Base-by-base conservation (phyloP, 2,329 filamentous ascomycete genomes). In the Grosmannia serpens region DNA sequence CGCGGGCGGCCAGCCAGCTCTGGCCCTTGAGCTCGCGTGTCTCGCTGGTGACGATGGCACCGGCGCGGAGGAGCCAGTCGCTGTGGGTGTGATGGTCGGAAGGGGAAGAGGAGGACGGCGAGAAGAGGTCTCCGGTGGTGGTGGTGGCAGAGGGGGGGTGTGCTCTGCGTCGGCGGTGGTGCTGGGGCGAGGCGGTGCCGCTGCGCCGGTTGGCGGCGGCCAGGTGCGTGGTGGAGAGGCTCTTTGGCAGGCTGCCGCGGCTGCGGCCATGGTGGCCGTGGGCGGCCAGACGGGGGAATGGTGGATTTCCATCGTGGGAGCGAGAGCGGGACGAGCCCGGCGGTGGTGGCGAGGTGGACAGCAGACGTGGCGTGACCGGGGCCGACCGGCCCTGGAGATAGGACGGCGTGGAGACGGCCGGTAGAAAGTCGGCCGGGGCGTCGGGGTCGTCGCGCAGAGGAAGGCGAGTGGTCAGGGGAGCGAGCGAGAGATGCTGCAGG, bases 21-120 rank as follows among this genome's bases (percentile, higher is more conserved):
- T 88, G 84, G 17, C 85, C 85, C 70, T 87, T 87, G 65, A 75
- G 84, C 67, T 88, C 85, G 59, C 84, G 75, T 22, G 83, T 75
- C 67, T 84, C 82, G 56, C 77, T 78, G 59, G 80, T 80, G 64
- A 88, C 79, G 53, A 85, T 67, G 8, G 82, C 82, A 53, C 84
- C 84, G 0, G 83, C 79, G 33, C 84, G 77, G 27, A 85, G 73
- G 52, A 88, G 71, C 84, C 85, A 88, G 70, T 86, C 84, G 59
- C 79, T 81, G 64, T 84, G 78, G 59, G n/a, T 6, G 41, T 67
- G 65, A 51, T 63, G 66, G n/a, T 66, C 66, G 27, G 41, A 20
- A 26, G 20, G 31, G 11, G 31, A 22, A n/a, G n/a, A 20, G n/a
- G n/a, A 22, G 52, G 2, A 4, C 4, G 29, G 27, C 29, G 51